Conservation (phyloP, 2,329 filamentous ascomycete genomes). For the Fusarium sp. region DNA sequence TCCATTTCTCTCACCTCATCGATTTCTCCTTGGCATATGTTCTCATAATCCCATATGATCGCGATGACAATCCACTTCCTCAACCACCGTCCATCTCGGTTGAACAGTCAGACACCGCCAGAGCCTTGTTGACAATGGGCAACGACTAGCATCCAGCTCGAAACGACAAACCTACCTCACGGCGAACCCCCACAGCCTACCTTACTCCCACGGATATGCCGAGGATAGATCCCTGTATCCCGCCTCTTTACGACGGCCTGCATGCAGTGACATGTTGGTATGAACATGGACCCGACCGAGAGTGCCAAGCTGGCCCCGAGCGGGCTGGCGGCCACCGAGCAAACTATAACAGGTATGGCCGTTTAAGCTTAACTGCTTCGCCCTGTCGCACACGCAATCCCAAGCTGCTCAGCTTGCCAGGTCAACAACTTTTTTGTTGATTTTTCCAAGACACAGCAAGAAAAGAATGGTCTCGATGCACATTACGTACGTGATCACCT, state of each 20-base stretch:
- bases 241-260: neutral
- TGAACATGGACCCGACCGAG: neutral
- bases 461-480: neutral
- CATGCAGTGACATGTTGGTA: neutral
- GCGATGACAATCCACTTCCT: neutral
- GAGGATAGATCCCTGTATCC: neutral
- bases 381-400: slow-evolving; percentile 32
- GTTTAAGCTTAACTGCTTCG: slow-evolving; percentile 40
- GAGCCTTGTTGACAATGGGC: neutral
- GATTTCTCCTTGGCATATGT: neutral
- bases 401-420: neutral
- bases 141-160: neutral
- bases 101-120: neutral
- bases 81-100: neutral
- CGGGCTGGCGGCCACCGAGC: neutral
- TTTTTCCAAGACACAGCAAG: neutral
- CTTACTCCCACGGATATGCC: neutral
- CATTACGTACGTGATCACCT: neutral
- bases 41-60: neutral
- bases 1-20: neutral
- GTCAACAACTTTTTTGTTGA: neutral
- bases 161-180: neutral
- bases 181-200: neutral
- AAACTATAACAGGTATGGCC: slow-evolving; percentile 7
- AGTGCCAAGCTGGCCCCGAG: slow-evolving; percentile 25